Evolutionary conservation across 192 early-diverging fungal species (phyloP).

Genomic region (Backusella psychrophila): DNA sequence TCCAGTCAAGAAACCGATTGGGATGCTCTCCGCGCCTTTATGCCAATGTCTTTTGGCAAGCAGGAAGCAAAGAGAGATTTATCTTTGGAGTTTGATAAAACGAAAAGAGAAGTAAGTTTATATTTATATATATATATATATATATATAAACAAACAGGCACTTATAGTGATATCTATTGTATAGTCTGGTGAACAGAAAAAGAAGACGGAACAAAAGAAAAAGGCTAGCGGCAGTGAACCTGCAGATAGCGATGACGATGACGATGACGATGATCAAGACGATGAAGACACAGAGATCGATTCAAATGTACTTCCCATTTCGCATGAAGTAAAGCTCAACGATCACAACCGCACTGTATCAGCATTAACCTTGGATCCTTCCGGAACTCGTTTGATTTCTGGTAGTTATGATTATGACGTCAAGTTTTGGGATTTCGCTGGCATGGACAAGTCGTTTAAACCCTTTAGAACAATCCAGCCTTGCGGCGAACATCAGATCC

Average conservation of each 20-base stretch:
- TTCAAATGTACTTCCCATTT: constrained; percentile 54
- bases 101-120: constrained; percentile 29
- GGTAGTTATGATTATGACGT: constrained; percentile 81
- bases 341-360: constrained; percentile 74
- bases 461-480: constrained; percentile 83
- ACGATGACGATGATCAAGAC: constrained; percentile 40
- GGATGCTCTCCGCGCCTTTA: constrained; percentile 41
- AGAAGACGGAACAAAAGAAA: background rate
- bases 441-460: constrained; percentile 74
- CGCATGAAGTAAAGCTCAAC: constrained; percentile 62
- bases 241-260: constrained; percentile 31
- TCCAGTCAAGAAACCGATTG: constrained; percentile 32
- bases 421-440: constrained; percentile 92
- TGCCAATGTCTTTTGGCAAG: constrained; percentile 56
- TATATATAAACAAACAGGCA: too few species aligned
- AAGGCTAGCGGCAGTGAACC: background rate
- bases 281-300: constrained; percentile 26
- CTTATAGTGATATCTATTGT: too few species aligned
- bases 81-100: constrained; percentile 30
- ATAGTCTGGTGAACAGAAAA: background rate
- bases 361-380: constrained; percentile 78
- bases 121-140: too few species aligned
- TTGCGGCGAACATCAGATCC: constrained; percentile 76
- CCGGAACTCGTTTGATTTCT: constrained; percentile 73
- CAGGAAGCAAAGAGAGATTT: constrained; percentile 31